Base-by-base conservation (phyloP, 2,329 filamentous ascomycete genomes). In the Hymenoscyphus salicellus region DNA sequence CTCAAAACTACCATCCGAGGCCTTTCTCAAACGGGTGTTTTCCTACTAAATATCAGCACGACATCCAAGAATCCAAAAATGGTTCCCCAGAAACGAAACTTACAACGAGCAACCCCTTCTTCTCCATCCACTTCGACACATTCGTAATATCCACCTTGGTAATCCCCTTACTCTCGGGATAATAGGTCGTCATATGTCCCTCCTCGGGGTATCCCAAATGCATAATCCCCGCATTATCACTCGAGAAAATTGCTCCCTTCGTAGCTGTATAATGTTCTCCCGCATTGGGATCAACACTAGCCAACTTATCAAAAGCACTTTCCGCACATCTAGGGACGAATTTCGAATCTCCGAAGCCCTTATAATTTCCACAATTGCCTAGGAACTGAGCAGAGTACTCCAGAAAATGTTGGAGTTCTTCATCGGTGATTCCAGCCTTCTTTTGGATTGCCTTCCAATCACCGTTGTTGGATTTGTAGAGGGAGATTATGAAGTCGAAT, bases 271-370 rank as follows among this genome's bases (percentile, higher is more conserved):
- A 91, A 71, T 86, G 83, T 67, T 82, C 81, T 72, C 84, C 81
- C 6, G 89, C 86, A 61, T 89, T 85, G 2, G 85, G 78, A 0
- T 78, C 79, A 17, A 83, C 83, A 17, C 84, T 82, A 55, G 89
- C 88, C 38, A 94, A 80, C 66, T 88, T 84, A 60, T 85, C 83
- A 65, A 93, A 83, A 5, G 82, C 84, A 65, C 85, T 83, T 70
- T 87, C 83, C 6, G 83, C 81, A 72, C 90, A 86, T 70, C 90
- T 83, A 1, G 91, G 91, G 64, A 95, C 84, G 74, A 95, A 93
- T 75, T 95, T 95, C 72, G 89, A 86, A 77, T 95, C 91, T 55
- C 92, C 92, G 72, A 93, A 94, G 71, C 89, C 90, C 80, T 94
- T 94, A 80, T 94, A 95, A 77, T 95, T 95, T 68, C 92, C 75